phyloP scores from a whole-genome alignment of 768 basidiomycete species.

The Sarcodon aspratus region DNA sequence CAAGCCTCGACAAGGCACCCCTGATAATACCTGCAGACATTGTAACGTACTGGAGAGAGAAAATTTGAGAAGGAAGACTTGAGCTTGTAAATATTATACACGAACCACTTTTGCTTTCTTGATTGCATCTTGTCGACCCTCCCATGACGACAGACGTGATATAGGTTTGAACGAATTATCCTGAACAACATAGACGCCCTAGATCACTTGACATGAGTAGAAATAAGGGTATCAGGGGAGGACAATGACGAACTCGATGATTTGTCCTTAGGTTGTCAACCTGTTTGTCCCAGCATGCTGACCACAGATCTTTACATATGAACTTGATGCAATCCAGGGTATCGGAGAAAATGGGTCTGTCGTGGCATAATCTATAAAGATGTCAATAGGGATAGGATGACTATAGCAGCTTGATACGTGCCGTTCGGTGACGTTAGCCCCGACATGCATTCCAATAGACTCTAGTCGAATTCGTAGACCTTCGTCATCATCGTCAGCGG shows the following conservation, averaged over 20 bases:
- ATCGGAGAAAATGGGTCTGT: conserved; percentile 65
- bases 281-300: conserved; percentile 86
- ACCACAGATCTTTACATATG: conserved; percentile 94
- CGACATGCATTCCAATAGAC: conserved; percentile 77
- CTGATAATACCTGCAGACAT: conserved; percentile 78
- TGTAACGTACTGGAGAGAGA: conserved; percentile 51
- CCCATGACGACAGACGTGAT: conserved; percentile 68
- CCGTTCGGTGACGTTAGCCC: conserved; percentile 81
- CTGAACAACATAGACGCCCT: conserved; percentile 93
- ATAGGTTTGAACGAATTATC: conserved; percentile 87
- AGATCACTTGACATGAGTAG: background rate
- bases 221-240: background rate
- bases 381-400: background rate
- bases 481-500: conserved; percentile 61
- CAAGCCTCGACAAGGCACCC: conserved; percentile 71
- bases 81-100: background rate
- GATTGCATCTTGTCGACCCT: conserved; percentile 64
- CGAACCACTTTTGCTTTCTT: conserved; percentile 62
- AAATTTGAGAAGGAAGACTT: background rate
- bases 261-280: conserved; percentile 94
- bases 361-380: conserved; percentile 54
- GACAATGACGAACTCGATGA: conserved; percentile 53
- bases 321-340: conserved; percentile 91
- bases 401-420: conserved; percentile 20
- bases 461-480: conserved; percentile 61